Evolutionary conservation across 129 eudicot species (phyloP).

Genomic region (Flaveria linearis): DNA sequence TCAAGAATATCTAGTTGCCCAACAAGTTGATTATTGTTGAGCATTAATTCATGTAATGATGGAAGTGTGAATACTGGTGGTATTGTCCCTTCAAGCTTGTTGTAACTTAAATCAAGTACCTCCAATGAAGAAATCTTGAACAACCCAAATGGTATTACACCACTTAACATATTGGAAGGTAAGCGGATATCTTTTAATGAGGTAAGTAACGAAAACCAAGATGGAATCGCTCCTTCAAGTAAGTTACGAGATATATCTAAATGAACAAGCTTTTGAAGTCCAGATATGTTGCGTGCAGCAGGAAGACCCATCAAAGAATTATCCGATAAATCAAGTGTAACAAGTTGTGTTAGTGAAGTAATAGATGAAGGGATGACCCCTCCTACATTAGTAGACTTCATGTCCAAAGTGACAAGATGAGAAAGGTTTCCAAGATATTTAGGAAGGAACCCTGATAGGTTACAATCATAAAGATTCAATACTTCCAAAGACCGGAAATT

Average conservation of each 20-base stretch:
- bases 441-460: neutral
- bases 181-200: neutral
- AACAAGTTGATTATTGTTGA: neutral
- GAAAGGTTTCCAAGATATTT: neutral
- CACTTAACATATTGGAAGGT: slow-evolving; percentile 14
- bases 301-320: slow-evolving; percentile 4
- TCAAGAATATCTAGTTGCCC: neutral
- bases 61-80: neutral
- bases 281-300: neutral
- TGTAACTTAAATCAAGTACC: neutral
- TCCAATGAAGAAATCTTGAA: slow-evolving; percentile 21
- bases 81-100: slow-evolving; percentile 13
- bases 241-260: neutral
- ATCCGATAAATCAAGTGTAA: slow-evolving; percentile 7
- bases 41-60: neutral
- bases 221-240: neutral
- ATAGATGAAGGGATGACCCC: neutral
- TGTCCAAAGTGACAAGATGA: neutral
- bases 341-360: slow-evolving; percentile 1
- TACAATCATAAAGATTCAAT: neutral
- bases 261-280: neutral
- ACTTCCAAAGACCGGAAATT: neutral
- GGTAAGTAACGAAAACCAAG: slow-evolving; percentile 7
- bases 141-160: slow-evolving; percentile 19
- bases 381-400: neutral